Evolutionary conservation across 768 basidiomycete species (phyloP).

Genomic region (Tylopilus sp.): DNA sequence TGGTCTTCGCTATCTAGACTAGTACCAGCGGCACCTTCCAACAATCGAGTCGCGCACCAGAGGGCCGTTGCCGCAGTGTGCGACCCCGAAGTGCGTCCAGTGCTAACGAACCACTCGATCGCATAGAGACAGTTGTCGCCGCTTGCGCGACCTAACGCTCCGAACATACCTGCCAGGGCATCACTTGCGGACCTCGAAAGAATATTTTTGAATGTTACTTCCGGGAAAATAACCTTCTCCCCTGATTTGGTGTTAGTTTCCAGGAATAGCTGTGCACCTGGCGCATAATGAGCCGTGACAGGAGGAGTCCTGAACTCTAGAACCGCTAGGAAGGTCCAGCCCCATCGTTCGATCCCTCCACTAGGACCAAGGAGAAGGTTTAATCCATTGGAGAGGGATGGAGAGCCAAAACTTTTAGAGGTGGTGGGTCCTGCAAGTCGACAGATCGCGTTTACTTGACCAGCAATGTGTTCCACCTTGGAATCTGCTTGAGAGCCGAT

Average conservation of each 20-base stretch:
- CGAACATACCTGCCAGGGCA: constrained; percentile 69
- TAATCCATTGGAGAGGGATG: constrained; percentile 49
- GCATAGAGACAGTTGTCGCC: constrained; percentile 70
- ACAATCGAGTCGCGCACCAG: constrained; percentile 76
- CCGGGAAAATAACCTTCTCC: constrained; percentile 50
- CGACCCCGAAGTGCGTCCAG: constrained; percentile 44
- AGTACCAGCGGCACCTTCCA: constrained; percentile 66
- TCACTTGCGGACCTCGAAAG: constrained; percentile 47
- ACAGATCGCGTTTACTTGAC: constrained; percentile 70
- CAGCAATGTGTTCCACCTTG: constrained; percentile 67
- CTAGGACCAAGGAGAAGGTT: constrained; percentile 71
- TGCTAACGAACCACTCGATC: constrained; percentile 77
- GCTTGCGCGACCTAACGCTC: constrained; percentile 62
- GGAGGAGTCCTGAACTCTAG: constrained; percentile 67
- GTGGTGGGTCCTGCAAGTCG: constrained; percentile 32
- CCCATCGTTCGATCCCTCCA: constrained; percentile 90
- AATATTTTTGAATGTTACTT: constrained; percentile 53
- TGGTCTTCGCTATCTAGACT: constrained; percentile 34
- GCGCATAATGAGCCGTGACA: constrained; percentile 43
- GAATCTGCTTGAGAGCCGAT: constrained; percentile 67
- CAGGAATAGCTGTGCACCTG: constrained; percentile 53
- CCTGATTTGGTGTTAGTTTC: constrained; percentile 43
- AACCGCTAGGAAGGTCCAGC: constrained; percentile 80
- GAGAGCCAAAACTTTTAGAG: constrained; percentile 25
- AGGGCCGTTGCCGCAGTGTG: constrained; percentile 62